Conservation (phyloP, 192 early-diverging fungal species). For the Gigaspora rosea region DNA sequence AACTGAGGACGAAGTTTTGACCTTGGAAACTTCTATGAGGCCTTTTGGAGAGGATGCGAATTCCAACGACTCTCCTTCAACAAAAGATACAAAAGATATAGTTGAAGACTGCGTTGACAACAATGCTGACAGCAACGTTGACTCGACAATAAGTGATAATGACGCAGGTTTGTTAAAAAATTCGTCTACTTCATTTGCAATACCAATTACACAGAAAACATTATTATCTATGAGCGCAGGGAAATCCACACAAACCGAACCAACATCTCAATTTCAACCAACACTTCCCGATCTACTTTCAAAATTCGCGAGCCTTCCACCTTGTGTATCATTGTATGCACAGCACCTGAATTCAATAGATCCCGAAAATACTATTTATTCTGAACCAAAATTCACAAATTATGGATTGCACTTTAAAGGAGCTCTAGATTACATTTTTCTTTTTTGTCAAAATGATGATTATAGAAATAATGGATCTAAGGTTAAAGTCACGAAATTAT, state of each 20-base stretch:
- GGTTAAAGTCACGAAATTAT: background rate
- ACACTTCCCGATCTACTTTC: background rate
- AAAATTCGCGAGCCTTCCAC: conserved; percentile 4
- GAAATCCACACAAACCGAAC: background rate
- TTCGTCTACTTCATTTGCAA: background rate
- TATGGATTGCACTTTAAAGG: conserved; percentile 12
- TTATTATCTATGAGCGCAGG: background rate
- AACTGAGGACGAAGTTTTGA: background rate
- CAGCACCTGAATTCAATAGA: conserved; percentile 10
- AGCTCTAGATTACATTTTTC: conserved; percentile 27
- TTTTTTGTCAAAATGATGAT: background rate
- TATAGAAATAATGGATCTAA: background rate
- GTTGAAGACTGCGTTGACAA: too few species aligned
- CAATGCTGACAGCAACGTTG: too few species aligned
- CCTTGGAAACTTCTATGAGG: conserved; percentile 16
- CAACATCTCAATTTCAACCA: background rate
- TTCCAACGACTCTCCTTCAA: too few species aligned
- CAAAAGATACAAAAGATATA: background rate
- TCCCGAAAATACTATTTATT: conserved; percentile 5
- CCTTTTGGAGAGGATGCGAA: background rate
- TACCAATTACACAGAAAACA: background rate
- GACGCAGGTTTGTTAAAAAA: background rate
- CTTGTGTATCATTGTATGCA: conserved; percentile 24
- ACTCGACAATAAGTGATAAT: background rate
- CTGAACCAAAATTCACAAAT: conserved; percentile 22